Base-by-base conservation (phyloP, 1,139 yeast genomes). In the Suhomyces choctaworum region DNA sequence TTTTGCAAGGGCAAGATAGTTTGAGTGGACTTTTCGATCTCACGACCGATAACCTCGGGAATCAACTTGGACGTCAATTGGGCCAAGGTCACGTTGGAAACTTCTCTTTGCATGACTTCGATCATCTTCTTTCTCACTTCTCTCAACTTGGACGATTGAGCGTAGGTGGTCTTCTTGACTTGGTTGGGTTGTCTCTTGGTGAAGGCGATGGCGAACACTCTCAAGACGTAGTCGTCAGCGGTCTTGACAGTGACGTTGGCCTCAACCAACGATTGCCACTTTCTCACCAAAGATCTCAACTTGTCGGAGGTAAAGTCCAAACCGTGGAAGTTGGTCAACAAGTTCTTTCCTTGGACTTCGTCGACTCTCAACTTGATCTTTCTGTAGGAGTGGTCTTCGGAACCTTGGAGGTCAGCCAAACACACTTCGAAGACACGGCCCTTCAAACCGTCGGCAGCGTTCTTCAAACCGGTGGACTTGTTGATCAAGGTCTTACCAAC, bases 311-410 rank as follows among this genome's bases (percentile, higher is more conserved):
- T 70, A 60, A 70, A 70, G 60, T 68, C 72, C 53, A 70, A 58
- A 44, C 76, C 76, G 58, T 70, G 75, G 70, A 70, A 70, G 70
- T 70, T 70, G 64, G 76, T 70, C 58, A 70, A 69, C 58, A 70
- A 68, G 66, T 70, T 70, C 62, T 70, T 70, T 60, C 76, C 76
- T 60, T 70, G 74, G 39, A 70, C 76, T 62, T 70, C 76, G 49
- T 70, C 76, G 44, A 70, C 76, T 70, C 76, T 70, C 64, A 70
- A 70, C 62, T 66, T 70, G 54, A 70, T 56, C 60, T 70, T 70
- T 66, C 74, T 70, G 70, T 64, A 63, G 37, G 76, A 61, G 64
- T 70, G 76, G 61, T 70, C 76, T 62, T 70, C 76, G 38, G 73
- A 66, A 39, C 76, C 76, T 59, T 70, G 76, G 52, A 70, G 66